Base-by-base conservation (phyloP, 202 grass and related monocot genomes). In the Schoenoplectus tabernaemontani region DNA sequence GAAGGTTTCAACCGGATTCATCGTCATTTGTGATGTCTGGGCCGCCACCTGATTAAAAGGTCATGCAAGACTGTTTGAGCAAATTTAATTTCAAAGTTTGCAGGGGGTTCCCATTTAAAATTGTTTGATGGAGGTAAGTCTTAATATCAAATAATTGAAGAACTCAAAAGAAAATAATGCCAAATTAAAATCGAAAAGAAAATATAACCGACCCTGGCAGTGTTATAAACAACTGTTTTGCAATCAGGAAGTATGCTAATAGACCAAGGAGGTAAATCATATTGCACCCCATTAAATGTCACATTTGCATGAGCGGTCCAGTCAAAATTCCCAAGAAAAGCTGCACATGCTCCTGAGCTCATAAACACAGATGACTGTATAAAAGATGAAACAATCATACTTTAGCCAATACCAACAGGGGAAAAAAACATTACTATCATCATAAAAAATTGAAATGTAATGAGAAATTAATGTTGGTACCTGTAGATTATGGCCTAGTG, bases 221-320 rank as follows among this genome's bases (percentile, higher is more conserved):
- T 99, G 82, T 99, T 99, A 87, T 91, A 91, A 46, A 96, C 85
- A 76, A 85, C 90, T 30, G 92, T 99, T 85, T 91, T 92, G 85
- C 96, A 99, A 37, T 99, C 96, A 38, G 92, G 92, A 50, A 99
- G 91, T 84, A 99, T 87, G 46, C 91, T 95, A 84, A 96, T 88
- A 76, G 96, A 99, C 96, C 96, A 99, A 37, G 96, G 90, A 36
- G 96, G 96, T 59, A 99, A 77, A 77, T 91, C 78, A 83, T 96
- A 91, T 58, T 99, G 88, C 88, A 91, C 85, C 44, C 90, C 90
- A 65, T 95, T 96, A 82, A 99, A 99, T 53, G 83, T 61, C 61
- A 99, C 85, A 59, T 84, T 92, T 26, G 79, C 65, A 88, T 93
- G 92, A 54, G 88, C 8, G 41, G 79, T 84, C 68, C 44, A 51